Evolutionary conservation across 2,329 filamentous ascomycete species (phyloP), one percentile per base, ranked within the genome.

Genomic region (Sclerotinia glacialis): DNA sequence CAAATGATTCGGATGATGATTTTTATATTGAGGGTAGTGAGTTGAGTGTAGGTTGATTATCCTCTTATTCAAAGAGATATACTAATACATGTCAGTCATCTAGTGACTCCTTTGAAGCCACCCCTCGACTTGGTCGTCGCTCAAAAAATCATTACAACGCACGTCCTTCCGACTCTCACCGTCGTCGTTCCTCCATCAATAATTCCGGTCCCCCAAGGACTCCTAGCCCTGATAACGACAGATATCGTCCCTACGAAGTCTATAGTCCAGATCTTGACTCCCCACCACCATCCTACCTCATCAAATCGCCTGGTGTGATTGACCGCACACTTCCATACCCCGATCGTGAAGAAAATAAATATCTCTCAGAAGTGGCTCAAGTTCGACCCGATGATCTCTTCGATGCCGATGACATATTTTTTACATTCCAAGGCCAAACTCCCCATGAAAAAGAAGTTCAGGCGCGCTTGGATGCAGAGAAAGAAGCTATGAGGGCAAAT

Each of bases 281-380:
- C 6, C 58, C 58, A 37, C 58, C 58, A 5, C 58, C 58, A 7
- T 61, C 58, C 44, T 49, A 49, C 28, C 58, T 61, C 21, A 37
- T 61, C 31, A 49, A 49, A 12, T 61, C 58, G 1, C 58, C 58
- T 5, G 44, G 31, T 4, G 44, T 49, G 5, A 49, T 49, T n/a
- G 31, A 61, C 31, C 58, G 31, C 5, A 34, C 28, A 9, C 28
- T 61, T 26, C 44, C 58, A 4, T 61, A 61, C 46, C 21, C 14
- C 2, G 31, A 26, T 9, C 58, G 58, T 7, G 7, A 14, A 23
- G n/a, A 37, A 1, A n/a, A 37, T 9, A 18, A 26, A 21, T 40
- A 11, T 8, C 44, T 61, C 14, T n/a, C 44, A 5, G 58, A 61
- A 2, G 31, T 49, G 1, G 58, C 44, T n/a, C 28, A 14, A 34